Percentiles rank a stretch among this genome's conserved stretches.
These are phyloP conservation scores for Prinsepia uniflora DNA, from an alignment of 306 rosid species.

Conservation along the genomic window DNA sequence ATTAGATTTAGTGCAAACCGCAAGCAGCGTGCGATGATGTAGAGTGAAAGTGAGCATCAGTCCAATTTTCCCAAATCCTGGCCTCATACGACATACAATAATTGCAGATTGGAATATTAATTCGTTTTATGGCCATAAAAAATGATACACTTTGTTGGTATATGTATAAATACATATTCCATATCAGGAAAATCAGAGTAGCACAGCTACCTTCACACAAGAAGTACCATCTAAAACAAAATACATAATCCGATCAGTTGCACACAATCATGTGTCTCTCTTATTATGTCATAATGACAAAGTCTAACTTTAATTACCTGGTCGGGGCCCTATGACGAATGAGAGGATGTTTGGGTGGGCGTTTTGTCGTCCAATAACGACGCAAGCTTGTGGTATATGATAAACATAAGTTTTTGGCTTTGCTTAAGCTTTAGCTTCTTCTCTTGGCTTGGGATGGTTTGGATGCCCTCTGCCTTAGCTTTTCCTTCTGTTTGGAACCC, in stretches of 20 bases:
- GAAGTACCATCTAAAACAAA: neutral
- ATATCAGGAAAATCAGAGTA: neutral
- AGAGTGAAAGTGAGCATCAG: neutral
- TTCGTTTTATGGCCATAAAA: neutral
- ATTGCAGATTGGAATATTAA: neutral
- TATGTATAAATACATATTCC: neutral
- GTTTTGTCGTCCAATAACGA: conserved; percentile 7
- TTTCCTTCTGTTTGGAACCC: conserved; percentile 10
- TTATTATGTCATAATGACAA: no score
- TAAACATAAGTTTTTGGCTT: neutral
- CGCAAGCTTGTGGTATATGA: neutral
- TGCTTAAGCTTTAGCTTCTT: neutral
- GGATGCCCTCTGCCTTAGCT: conserved; percentile 4
- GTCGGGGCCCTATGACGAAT: conserved; percentile 33
- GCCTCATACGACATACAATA: neutral
- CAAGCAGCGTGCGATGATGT: conserved; percentile 30
- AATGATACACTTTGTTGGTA: no score
- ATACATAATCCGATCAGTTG: no score
- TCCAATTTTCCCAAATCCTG: neutral
- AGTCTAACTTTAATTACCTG: conserved; percentile 4
- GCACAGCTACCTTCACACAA: neutral
- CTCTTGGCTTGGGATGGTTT: no score
- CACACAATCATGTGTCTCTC: no score
- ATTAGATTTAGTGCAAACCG: neutral
- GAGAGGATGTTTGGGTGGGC: neutral